Base-by-base conservation (phyloP, 192 early-diverging fungal genomes). In the Funneliformis geosporum region DNA sequence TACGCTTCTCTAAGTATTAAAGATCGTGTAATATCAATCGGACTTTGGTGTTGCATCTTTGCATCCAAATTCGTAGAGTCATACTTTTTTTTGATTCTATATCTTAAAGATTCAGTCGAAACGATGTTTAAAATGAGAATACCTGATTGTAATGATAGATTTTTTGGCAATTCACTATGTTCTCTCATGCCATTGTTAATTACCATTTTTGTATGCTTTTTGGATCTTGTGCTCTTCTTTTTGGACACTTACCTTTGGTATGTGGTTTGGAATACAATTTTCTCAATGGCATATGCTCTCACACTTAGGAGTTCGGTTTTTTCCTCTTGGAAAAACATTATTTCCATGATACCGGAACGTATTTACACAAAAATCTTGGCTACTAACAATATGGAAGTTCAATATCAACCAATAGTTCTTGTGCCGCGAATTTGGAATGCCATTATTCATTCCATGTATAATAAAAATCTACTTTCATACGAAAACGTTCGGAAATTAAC, bases 201-300 rank as follows among this genome's bases (percentile, higher is more conserved):
- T 4, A 85, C 93, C 25, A 86, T 87, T 0, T 84, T 93, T 59
- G 92, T 94, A 91, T 89, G 94, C 83, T 79, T 93, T 68, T 89
- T 93, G 28, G 90, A 93, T 69, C 79, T 94, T 65, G 85, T 91
- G 10, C 89, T 96, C 14, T 95, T 92, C 82, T 96, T 96, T 80
- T 81, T 95, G 60, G 94, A 95, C 71, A 96, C 94, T 0, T 96
- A 96, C 76, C 86, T 96, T 77, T 96, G 94, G 94, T 96, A 94
- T 75, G 92, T 94, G 27, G 92, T 95, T 59, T 95, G 93, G 93
- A 93, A 92, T 81, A 93, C 94, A 1, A 77, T 92, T 60, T 93
- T 96, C 66, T 94, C 94, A 4, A 92, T 95, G 39, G 88, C 87
- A 39, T 88, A 89, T 61, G 91, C 93, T 8, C 93, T 96, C 71